Percentiles rank a stretch among this genome's conserved stretches.
Conservation (phyloP, 2,329 filamentous ascomycete species). For the Trichoderma brevicompactum region DNA sequence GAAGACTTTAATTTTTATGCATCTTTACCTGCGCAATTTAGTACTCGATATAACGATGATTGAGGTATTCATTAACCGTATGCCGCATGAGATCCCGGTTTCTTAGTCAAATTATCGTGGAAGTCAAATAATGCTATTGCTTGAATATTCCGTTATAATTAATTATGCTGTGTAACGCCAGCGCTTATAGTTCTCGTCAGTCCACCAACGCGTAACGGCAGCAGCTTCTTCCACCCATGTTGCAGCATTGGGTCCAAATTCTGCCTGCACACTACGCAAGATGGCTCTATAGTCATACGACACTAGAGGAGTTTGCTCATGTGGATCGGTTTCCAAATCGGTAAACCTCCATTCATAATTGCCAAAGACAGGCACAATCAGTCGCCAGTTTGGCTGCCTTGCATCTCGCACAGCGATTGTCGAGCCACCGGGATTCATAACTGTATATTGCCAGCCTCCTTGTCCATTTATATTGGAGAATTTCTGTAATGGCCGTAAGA, state of each 20-base stretch:
- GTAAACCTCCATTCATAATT: constrained; percentile 42
- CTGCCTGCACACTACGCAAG: constrained; percentile 31
- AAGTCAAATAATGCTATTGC: too few relatives aligned
- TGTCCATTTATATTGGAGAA: not conserved
- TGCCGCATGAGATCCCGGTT: too few relatives aligned
- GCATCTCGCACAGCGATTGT: constrained; percentile 34
- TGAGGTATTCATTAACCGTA: too few relatives aligned
- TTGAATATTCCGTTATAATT: too few relatives aligned
- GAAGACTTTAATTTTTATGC: not conserved
- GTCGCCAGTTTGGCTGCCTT: constrained; percentile 32
- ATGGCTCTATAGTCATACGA: constrained; percentile 31
- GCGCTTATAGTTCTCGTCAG: constrained; percentile 43
- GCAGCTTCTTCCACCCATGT: constrained; percentile 42
- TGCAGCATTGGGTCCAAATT: constrained; percentile 37
- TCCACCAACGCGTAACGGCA: constrained; percentile 42
- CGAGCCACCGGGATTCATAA: constrained; percentile 37
- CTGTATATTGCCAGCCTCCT: constrained; percentile 36
- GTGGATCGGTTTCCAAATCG: constrained; percentile 37
- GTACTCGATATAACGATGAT: too few relatives aligned
- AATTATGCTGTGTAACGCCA: constrained; percentile 37
- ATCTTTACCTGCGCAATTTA: too few relatives aligned
- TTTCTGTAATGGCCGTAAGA: constrained; percentile 36
- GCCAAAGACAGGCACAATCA: constrained; percentile 35
- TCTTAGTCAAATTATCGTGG: too few relatives aligned
- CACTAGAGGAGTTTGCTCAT: constrained; percentile 19